phyloP scores from a whole-genome alignment of 192 early-diverging fungal genomes.

The Backusella morwellensis region DNA sequence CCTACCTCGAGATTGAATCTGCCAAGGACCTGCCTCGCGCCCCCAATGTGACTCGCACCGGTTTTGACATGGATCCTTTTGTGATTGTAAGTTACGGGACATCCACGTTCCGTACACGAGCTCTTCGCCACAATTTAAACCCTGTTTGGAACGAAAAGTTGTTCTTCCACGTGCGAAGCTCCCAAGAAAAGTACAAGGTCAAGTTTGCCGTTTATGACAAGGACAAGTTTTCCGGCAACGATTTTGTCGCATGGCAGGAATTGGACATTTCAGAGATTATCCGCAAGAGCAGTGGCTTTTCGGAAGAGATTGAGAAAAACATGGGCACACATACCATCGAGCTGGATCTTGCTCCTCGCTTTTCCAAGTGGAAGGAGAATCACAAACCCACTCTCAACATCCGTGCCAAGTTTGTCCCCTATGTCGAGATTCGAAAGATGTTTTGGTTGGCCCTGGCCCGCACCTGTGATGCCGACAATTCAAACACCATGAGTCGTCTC shows the following conservation, averaged over 20 bases:
- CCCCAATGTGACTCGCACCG: constrained; percentile 46
- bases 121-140: constrained; percentile 63
- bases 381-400: constrained; percentile 39
- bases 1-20: constrained; percentile 48
- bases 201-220: constrained; percentile 71
- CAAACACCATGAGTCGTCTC: constrained; percentile 54
- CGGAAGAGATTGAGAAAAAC: constrained; percentile 27
- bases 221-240: constrained; percentile 69
- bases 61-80: constrained; percentile 84
- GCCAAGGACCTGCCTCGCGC: constrained; percentile 47
- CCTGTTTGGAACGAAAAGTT: constrained; percentile 77
- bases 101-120: constrained; percentile 67
- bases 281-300: neutral
- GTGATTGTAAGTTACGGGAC: constrained; percentile 68
- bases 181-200: constrained; percentile 42
- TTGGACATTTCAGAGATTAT: constrained; percentile 54
- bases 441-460: constrained; percentile 70
- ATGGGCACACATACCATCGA: constrained; percentile 44
- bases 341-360: constrained; percentile 30
- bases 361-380: constrained; percentile 37
- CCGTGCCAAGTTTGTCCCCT: constrained; percentile 65
- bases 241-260: constrained; percentile 53
- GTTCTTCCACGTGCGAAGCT: constrained; percentile 52
- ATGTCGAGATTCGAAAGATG: constrained; percentile 57
- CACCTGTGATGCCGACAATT: constrained; percentile 61